These are phyloP conservation scores for Cephalotrichum gorgonifer DNA, from an alignment of 2,329 filamentous ascomycete species.

Conservation along the genomic window DNA sequence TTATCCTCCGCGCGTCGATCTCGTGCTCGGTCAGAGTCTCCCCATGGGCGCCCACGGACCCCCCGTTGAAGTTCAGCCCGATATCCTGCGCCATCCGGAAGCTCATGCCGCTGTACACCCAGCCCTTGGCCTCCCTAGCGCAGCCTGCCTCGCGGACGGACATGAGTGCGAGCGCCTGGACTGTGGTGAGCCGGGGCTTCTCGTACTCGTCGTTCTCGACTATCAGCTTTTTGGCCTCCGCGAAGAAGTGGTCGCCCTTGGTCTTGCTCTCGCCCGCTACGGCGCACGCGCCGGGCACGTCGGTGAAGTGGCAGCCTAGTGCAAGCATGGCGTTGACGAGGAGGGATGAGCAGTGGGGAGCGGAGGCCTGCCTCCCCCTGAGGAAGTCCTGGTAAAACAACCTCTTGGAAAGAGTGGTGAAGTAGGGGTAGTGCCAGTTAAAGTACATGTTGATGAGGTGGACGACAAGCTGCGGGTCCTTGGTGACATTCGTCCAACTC, in stretches of 20 bases:
- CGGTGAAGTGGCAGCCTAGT: constrained; percentile 87
- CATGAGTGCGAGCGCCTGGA: constrained; percentile 91
- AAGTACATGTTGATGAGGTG: constrained; percentile 98
- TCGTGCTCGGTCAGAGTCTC: constrained; percentile 65
- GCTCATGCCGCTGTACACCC: constrained; percentile 97
- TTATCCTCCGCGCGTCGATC: constrained; percentile 79
- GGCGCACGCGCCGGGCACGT: constrained; percentile 59
- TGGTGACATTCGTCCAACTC: constrained; percentile 81
- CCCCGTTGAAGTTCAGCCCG: constrained; percentile 77
- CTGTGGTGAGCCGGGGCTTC: constrained; percentile 75
- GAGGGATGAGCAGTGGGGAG: constrained; percentile 73
- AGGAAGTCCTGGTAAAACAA: constrained; percentile 82
- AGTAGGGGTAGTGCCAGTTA: constrained; percentile 95
- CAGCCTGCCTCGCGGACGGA: constrained; percentile 93
- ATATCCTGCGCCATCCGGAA: constrained; percentile 96
- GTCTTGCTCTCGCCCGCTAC: constrained; percentile 67
- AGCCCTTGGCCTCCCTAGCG: constrained; percentile 86
- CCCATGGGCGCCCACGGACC: constrained; percentile 48
- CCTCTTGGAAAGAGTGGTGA: constrained; percentile 77
- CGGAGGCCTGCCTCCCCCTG: constrained; percentile 53
- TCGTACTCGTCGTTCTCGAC: constrained; percentile 90
- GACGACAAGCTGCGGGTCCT: constrained; percentile 65
- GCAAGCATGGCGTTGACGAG: constrained; percentile 92
- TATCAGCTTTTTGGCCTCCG: constrained; percentile 81
- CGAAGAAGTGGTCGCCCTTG: constrained; percentile 92